phyloP scores from a whole-genome alignment of 331 rosid species.

The Pyracantha coccinea region DNA sequence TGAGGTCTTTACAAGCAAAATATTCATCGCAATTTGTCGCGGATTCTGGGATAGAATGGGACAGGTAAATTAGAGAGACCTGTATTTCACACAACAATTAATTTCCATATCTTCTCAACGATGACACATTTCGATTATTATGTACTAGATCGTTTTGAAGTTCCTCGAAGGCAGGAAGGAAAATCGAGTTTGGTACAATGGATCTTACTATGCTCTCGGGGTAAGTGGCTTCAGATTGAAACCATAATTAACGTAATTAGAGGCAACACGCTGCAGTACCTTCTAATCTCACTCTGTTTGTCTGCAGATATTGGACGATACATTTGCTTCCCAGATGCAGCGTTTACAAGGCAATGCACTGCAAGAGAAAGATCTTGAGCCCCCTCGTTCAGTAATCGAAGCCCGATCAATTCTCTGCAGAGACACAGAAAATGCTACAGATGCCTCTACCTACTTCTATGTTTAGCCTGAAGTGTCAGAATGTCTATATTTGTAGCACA shows the following conservation, averaged over 20 bases:
- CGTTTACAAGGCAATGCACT: conserved; percentile 78
- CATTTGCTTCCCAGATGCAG: conserved; percentile 96
- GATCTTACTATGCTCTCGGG: conserved; percentile 94
- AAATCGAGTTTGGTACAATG: conserved; percentile 82
- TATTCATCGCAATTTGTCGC: conserved; percentile 69
- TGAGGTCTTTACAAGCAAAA: conserved; percentile 70
- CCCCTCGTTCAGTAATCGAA: conserved; percentile 93
- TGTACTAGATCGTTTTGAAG: conserved; percentile 60
- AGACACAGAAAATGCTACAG: conserved; percentile 61
- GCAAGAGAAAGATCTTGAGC: conserved; percentile 85
- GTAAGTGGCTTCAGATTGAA: conserved; percentile 36
- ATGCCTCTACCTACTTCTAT: conserved; percentile 53
- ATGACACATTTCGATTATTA: background rate
- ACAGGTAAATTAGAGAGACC: conserved; percentile 44
- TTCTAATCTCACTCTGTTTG: background rate
- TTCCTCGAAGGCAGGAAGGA: conserved; percentile 96
- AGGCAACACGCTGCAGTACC: background rate
- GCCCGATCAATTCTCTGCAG: conserved; percentile 91
- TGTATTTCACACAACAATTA: conserved; percentile 1
- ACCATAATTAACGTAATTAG: too few relatives aligned
- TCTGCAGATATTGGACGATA: conserved; percentile 82
- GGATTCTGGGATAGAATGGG: conserved; percentile 98
- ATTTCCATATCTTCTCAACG: background rate
- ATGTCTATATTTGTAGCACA: background rate
- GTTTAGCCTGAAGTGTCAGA: conserved; percentile 16